Conservation (phyloP, 2,329 filamentous ascomycete genomes). For the Cladosporium sp. region DNA sequence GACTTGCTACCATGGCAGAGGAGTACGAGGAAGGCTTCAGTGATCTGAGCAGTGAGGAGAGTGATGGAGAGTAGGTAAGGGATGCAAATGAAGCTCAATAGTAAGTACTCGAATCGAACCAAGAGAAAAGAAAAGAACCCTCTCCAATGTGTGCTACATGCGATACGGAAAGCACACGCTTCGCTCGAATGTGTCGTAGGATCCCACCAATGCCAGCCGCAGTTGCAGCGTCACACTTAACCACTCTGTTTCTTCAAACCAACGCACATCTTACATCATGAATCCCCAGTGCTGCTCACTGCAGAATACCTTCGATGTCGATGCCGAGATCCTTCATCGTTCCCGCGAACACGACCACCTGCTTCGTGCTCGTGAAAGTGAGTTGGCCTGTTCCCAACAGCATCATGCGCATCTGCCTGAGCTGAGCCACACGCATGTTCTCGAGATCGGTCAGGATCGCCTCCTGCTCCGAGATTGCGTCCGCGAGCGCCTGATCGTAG, state of each 20-base stretch:
- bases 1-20: conserved; percentile 78
- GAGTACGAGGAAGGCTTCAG: conserved; percentile 88
- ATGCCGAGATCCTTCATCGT: neutral
- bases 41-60: conserved; percentile 65
- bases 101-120: neutral
- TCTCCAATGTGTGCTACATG: neutral
- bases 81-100: neutral
- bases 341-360: neutral
- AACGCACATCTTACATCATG: neutral
- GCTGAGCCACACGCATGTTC: neutral
- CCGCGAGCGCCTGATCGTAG: neutral
- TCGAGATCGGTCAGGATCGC: neutral
- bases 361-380: neutral
- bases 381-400: neutral
- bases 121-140: neutral
- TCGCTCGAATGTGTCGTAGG: neutral
- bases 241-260: neutral
- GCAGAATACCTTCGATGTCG: neutral
- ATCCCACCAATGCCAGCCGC: neutral
- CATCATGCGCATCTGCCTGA: conserved; percentile 6
- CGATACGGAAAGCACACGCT: too few relatives aligned
- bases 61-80: conserved; percentile 3
- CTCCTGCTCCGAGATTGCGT: neutral
- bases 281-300: neutral
- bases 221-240: neutral